Evolutionary conservation across 106 monocot genomes (phyloP).

Genomic region (Iris macrosiphon): DNA sequence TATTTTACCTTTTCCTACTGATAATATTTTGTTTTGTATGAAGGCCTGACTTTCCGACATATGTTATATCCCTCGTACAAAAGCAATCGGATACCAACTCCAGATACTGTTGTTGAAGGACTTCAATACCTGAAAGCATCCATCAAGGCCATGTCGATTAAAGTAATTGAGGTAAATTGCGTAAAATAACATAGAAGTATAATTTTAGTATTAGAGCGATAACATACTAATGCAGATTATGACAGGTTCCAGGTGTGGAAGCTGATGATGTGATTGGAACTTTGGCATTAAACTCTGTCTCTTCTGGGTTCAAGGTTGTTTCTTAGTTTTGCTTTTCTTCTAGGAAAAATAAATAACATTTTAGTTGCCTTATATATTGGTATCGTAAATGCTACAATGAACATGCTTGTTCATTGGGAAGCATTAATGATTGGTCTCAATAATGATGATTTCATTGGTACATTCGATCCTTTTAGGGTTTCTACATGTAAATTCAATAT

Average conservation of each 20-base stretch:
- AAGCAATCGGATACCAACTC: conserved; percentile 84
- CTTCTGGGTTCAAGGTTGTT: conserved; percentile 79
- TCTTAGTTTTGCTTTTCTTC: too few relatives aligned
- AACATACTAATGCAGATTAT: conserved; percentile 3
- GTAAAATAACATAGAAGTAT: too few relatives aligned
- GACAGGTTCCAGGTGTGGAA: conserved; percentile 99
- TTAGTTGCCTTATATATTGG: background rate
- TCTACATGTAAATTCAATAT: too few relatives aligned
- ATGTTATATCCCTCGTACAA: conserved; percentile 83
- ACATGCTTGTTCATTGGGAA: too few relatives aligned
- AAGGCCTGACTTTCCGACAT: conserved; percentile 88
- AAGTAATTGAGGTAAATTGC: conserved; percentile 97
- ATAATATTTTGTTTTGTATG: conserved; percentile 4
- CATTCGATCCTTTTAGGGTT: too few relatives aligned
- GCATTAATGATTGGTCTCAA: too few relatives aligned
- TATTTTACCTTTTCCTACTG: too few relatives aligned
- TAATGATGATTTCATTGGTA: too few relatives aligned
- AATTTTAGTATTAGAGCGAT: too few relatives aligned
- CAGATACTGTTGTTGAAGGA: conserved; percentile 93
- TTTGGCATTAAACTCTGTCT: conserved; percentile 80
- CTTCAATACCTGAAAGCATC: conserved; percentile 96
- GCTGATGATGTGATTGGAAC: conserved; percentile 99
- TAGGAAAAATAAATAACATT: background rate
- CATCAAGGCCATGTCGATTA: conserved; percentile 93
- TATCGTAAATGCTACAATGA: too few relatives aligned